Conservation (phyloP, 345 rosid genomes). For the Corchorus olitorius region DNA sequence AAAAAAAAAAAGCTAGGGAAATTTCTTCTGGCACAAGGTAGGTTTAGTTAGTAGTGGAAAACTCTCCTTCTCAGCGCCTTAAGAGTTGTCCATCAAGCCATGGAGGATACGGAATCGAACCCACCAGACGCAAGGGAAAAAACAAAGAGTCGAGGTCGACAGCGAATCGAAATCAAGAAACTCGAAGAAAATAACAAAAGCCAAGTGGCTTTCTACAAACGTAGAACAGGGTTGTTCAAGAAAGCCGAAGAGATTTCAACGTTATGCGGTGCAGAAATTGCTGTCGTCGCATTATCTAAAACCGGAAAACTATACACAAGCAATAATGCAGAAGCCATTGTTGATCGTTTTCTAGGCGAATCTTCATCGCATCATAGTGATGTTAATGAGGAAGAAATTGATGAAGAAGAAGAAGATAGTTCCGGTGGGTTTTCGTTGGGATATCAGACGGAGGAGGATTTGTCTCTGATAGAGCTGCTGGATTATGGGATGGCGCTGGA, state of each 20-base stretch:
- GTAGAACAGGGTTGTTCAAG: conserved; percentile 35
- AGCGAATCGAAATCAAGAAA: conserved; percentile 34
- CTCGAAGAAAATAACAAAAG: conserved; percentile 12
- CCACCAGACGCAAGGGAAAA: not conserved
- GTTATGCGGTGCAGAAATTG: conserved; percentile 37
- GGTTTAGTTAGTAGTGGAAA: too few relatives aligned
- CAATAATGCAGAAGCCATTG: not conserved
- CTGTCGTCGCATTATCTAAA: conserved; percentile 30
- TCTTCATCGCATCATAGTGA: not conserved
- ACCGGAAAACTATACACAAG: not conserved
- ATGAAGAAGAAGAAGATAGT: not conserved
- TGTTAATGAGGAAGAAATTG: not conserved
- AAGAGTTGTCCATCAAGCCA: not conserved
- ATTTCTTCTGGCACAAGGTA: not conserved
- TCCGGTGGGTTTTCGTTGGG: conserved; percentile 16
- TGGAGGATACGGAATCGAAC: not conserved
- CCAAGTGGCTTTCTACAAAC: conserved; percentile 35
- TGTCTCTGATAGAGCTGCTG: too few relatives aligned
- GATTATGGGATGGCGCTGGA: too few relatives aligned
- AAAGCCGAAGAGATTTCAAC: conserved; percentile 41
- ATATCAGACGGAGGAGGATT: not conserved
- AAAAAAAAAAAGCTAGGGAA: too few relatives aligned
- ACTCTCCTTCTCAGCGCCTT: not conserved
- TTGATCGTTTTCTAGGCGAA: not conserved
- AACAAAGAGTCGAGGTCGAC: conserved; percentile 27